Percentiles rank a stretch among this genome's conserved stretches.
phyloP scores from a whole-genome alignment of 75 land plant species.

The Pseudotsuga menziesii region DNA sequence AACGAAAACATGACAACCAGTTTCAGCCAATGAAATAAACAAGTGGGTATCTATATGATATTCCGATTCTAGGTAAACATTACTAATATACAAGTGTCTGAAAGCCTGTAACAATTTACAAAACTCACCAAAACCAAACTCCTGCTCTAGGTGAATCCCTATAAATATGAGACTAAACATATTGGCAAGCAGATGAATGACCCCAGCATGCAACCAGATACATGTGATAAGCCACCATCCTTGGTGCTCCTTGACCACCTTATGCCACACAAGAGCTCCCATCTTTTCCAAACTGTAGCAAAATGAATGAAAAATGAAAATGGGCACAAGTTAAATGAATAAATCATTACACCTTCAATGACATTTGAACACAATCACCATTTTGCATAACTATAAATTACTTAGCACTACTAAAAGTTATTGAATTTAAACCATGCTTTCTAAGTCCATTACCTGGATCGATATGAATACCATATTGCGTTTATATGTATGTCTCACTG shows the following conservation, averaged over 20 bases:
- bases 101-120: not conserved
- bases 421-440: not conserved
- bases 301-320: not conserved
- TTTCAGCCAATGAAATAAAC: not conserved
- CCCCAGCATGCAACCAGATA: slow-evolving; percentile 93
- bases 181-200: slow-evolving; percentile 80
- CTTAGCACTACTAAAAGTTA: not conserved
- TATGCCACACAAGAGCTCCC: slow-evolving; percentile 65
- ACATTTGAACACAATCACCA: not conserved
- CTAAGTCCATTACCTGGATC: not conserved
- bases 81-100: not conserved
- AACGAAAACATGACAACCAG: not conserved
- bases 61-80: not conserved
- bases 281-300: slow-evolving; percentile 54
- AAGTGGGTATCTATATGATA: not conserved
- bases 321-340: not conserved
- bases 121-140: slow-evolving; percentile 80
- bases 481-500: not conserved
- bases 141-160: slow-evolving; percentile 81
- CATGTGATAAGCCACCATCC: slow-evolving; percentile 91
- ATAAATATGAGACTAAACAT: slow-evolving; percentile 86
- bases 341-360: not conserved
- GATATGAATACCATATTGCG: not conserved
- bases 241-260: slow-evolving; percentile 54
- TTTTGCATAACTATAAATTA: not conserved